Percentiles rank a stretch among this genome's conserved stretches.
These are phyloP conservation scores for Gossypium turneri DNA, from an alignment of 345 rosid genomes.

Conservation along the genomic window DNA sequence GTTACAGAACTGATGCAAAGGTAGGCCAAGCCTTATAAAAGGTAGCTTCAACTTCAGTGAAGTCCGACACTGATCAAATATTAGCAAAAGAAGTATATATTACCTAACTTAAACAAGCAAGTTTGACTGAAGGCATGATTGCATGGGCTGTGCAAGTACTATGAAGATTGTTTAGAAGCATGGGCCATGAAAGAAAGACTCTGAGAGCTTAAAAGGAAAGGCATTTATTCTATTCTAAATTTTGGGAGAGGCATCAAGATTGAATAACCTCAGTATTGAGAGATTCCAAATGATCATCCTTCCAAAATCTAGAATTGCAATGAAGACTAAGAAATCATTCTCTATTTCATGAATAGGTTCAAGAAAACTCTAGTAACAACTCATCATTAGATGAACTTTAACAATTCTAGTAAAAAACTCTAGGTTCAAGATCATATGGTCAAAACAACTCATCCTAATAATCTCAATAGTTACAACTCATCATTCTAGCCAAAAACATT, in stretches of 20 bases:
- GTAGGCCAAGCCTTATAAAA: constrained; percentile 1
- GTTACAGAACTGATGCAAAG: background rate
- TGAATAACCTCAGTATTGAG: background rate
- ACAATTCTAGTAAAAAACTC: no score
- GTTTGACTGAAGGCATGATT: background rate
- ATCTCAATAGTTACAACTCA: background rate
- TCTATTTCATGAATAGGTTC: constrained; percentile 4
- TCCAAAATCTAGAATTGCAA: background rate
- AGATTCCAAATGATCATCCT: background rate
- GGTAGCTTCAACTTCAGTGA: background rate
- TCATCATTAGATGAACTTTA: no score
- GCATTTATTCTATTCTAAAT: background rate
- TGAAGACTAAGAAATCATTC: background rate
- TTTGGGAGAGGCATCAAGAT: background rate
- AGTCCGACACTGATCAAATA: background rate
- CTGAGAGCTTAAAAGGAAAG: background rate
- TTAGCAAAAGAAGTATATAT: constrained; percentile 9
- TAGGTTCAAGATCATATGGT: background rate
- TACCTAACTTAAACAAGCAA: background rate
- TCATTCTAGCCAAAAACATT: background rate
- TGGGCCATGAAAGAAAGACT: background rate
- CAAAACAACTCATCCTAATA: background rate
- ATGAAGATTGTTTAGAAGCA: background rate
- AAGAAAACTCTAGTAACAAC: background rate
- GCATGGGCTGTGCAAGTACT: background rate